Conservation (phyloP, 805 yeast species). For the Kuraishia piskuri region DNA sequence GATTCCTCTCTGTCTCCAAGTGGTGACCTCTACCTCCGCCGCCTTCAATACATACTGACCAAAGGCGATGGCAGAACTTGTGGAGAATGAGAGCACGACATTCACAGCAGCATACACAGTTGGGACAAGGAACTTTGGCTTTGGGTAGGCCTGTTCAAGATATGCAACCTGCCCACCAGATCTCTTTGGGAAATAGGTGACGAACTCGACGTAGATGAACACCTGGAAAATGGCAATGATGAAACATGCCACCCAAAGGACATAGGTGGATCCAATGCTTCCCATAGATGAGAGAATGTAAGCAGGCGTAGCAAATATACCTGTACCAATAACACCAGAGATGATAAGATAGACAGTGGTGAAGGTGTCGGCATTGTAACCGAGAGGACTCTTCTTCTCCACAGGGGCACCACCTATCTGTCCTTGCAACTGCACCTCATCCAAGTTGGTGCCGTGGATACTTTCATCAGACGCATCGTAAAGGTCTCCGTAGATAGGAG, state of each 20-base stretch:
- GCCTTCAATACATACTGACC: slow-evolving; percentile 74
- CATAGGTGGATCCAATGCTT: slow-evolving; percentile 32
- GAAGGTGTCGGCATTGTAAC: background rate
- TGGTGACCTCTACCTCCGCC: slow-evolving; percentile 55
- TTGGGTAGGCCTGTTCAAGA: slow-evolving; percentile 59
- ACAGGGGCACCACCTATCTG: background rate
- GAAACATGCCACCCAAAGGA: slow-evolving; percentile 34
- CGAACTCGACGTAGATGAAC: slow-evolving; percentile 31
- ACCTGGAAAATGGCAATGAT: slow-evolving; percentile 28
- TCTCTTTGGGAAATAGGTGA: slow-evolving; percentile 35
- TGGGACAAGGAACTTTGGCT: slow-evolving; percentile 62
- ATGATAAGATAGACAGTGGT: slow-evolving; percentile 53
- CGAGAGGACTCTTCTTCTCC: background rate
- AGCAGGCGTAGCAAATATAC: slow-evolving; percentile 67
- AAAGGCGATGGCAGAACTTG: slow-evolving; percentile 73
- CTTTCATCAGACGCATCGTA: background rate
- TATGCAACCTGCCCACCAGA: slow-evolving; percentile 87
- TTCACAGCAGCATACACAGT: slow-evolving; percentile 62
- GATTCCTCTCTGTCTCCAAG: slow-evolving; percentile 73
- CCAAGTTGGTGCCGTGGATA: background rate
- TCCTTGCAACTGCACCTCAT: background rate
- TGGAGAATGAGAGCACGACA: slow-evolving; percentile 77
- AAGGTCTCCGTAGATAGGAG: background rate
- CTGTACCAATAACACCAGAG: slow-evolving; percentile 70
- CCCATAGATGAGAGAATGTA: slow-evolving; percentile 40